Percentiles rank a stretch among this genome's conserved stretches.
Evolutionary conservation across 768 basidiomycete genomes (phyloP).

Genomic region (Flagelloscypha sp.): DNA sequence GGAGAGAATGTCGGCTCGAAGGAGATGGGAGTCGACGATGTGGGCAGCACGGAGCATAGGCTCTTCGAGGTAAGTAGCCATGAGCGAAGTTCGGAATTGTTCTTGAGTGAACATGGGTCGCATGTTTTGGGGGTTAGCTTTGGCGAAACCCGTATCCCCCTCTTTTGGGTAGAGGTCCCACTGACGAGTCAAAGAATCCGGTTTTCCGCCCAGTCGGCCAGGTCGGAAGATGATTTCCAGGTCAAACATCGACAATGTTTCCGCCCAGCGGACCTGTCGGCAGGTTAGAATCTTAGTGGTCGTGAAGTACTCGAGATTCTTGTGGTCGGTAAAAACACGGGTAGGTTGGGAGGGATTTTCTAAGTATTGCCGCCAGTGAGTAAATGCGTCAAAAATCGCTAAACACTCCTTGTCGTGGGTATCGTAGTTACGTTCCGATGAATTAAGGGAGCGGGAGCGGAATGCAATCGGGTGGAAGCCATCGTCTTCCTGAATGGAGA

Average conservation of each 20-base stretch:
- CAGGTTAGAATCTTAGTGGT: slow-evolving; percentile 21
- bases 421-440: slow-evolving; percentile 32
- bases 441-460: slow-evolving; percentile 18
- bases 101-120: too few relatives aligned
- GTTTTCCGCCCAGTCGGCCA: slow-evolving; percentile 13
- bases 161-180: slow-evolving; percentile 11
- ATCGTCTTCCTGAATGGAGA: slow-evolving; percentile 10
- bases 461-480: slow-evolving; percentile 24
- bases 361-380: slow-evolving; percentile 19
- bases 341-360: slow-evolving; percentile 13
- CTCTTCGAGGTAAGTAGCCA: slow-evolving; percentile 4
- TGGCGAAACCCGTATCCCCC: slow-evolving; percentile 10
- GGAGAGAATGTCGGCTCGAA: slow-evolving; percentile 6
- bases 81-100: too few relatives aligned
- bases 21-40: slow-evolving; percentile 13
- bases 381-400: slow-evolving; percentile 26
- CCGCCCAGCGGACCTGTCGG: slow-evolving; percentile 28
- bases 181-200: slow-evolving; percentile 11
- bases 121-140: too few relatives aligned
- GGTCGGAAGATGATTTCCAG: slow-evolving; percentile 6
- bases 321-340: slow-evolving; percentile 26
- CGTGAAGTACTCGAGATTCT: slow-evolving; percentile 29
- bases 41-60: slow-evolving; percentile 8
- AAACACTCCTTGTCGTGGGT: slow-evolving; percentile 37
- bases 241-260: slow-evolving; percentile 18